A percentile compares a stretch with the other conserved stretches of the same genome.
Conservation (phyloP, 768 basidiomycete genomes). For the Russula earlei region DNA sequence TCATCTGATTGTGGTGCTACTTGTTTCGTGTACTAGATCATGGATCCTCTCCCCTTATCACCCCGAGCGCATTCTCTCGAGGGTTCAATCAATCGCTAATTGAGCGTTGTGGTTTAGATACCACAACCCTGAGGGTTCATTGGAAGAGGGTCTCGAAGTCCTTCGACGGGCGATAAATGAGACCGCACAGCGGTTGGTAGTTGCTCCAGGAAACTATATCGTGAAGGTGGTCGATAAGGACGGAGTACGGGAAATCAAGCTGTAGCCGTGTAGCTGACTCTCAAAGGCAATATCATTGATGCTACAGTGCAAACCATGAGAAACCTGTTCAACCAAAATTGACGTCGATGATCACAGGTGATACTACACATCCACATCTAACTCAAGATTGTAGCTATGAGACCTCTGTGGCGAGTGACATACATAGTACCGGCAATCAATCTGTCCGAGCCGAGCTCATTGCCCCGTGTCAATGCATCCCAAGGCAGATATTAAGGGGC, state of each 20-base stretch:
- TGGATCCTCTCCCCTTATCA: background rate
- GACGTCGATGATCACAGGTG: background rate
- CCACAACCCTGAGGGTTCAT: conserved; percentile 76
- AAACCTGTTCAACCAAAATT: background rate
- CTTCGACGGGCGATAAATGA: conserved; percentile 84
- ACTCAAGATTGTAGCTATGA: too few species aligned
- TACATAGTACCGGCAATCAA: too few species aligned
- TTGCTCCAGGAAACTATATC: conserved; percentile 74
- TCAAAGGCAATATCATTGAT: background rate
- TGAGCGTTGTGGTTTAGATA: conserved; percentile 41
- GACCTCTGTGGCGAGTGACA: too few species aligned
- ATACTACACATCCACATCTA: background rate
- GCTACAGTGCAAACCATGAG: background rate
- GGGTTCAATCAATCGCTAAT: conserved; percentile 6
- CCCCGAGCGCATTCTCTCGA: background rate
- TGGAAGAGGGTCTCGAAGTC: conserved; percentile 80
- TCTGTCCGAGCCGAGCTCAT: too few species aligned
- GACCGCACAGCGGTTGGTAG: conserved; percentile 73
- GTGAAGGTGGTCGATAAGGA: conserved; percentile 91
- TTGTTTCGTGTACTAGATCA: background rate
- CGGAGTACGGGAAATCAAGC: conserved; percentile 71
- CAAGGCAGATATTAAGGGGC: too few species aligned
- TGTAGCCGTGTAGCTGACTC: conserved; percentile 26
- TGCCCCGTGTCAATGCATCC: too few species aligned
- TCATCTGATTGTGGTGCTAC: background rate